Evolutionary conservation across 2,329 filamentous ascomycete genomes (phyloP), one percentile per base, ranked within the genome.

Genomic region (Arthrinium puccinioides): DNA sequence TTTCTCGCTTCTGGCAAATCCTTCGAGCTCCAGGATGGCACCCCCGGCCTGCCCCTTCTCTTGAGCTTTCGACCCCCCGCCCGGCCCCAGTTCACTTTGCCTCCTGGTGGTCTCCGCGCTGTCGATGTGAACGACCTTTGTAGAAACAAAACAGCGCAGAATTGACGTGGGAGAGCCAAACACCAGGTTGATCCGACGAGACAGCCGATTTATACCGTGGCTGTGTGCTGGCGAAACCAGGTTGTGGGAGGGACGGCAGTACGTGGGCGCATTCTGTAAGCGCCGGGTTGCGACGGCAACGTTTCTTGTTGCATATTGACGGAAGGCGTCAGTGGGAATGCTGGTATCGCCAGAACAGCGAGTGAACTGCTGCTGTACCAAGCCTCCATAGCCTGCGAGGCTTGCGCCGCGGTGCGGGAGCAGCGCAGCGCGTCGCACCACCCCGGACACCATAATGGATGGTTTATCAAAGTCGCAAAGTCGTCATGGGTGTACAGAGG

Each of bases 1-100:
- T 60, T 83, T 90, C 57, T 94, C 90, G 41, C 86, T 89, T 50
- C 77, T 71, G 45, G 72, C 73, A 55, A 88, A 87, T 16, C 71
- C 76, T 40, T 68, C 62, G 21, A 82, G 74, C 27, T 31, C 33
- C 7, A 24, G 24, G 6, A 11, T 8, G 14, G n/a, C n/a, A n/a
- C n/a, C n/a, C n/a, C n/a, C n/a, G n/a, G n/a, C n/a, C n/a, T n/a
- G n/a, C n/a, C n/a, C n/a, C n/a, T n/a, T n/a, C n/a, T n/a, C 31
- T 33, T 33, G 21, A 20, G 9, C 18, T 33, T 16, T 16, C 20
- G 14, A 23, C 24, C 5, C 31, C 31, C 19, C 24, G 31, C n/a
- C 10, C 31, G 3, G 21, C 11, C 11, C 20, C 31, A 21, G 21
- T 8, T 33, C 31, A 21, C 20, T 11, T 11, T 20, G 6, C 24